phyloP scores from a whole-genome alignment of 2,329 filamentous ascomycete species.

The Parastagonospora nodorum region DNA sequence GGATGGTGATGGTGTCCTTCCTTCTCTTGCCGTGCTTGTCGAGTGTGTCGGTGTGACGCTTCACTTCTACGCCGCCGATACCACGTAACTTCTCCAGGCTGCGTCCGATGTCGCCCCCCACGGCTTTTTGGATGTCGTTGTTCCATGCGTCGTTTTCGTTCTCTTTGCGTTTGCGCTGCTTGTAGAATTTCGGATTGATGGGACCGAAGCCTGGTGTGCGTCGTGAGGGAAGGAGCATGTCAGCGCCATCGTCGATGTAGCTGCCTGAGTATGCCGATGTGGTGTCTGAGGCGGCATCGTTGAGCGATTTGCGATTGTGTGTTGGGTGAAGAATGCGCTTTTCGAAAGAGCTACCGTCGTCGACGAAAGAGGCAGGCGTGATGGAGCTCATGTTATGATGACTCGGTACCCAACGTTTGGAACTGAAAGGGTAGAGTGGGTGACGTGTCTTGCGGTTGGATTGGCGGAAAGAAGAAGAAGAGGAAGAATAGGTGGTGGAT shows the following conservation, averaged over 20 bases:
- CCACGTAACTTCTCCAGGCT: conserved; percentile 16
- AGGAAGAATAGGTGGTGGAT: conserved; percentile 1
- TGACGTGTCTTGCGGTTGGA: background rate
- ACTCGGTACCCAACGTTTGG: background rate
- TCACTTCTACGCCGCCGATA: conserved; percentile 12
- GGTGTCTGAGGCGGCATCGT: conserved; percentile 2
- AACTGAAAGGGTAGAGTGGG: background rate
- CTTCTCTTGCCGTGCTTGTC: background rate
- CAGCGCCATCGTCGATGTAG: conserved; percentile 37
- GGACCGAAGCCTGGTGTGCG: conserved; percentile 19
- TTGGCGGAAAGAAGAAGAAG: conserved; percentile 1
- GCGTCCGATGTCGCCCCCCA: conserved; percentile 27
- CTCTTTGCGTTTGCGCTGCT: conserved; percentile 9
- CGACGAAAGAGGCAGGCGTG: conserved; percentile 25
- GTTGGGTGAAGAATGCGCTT: conserved; percentile 16
- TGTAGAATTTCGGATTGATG: conserved; percentile 21
- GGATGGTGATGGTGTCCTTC: conserved; percentile 19
- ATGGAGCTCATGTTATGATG: conserved; percentile 17
- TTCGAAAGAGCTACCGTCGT: conserved; percentile 27
- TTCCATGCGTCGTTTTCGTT: conserved; percentile 17
- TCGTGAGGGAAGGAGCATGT: conserved; percentile 12
- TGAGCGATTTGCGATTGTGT: conserved; percentile 18
- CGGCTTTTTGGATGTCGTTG: conserved; percentile 22
- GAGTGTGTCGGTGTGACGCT: background rate
- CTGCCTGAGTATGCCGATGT: conserved; percentile 28